These are phyloP conservation scores for Diplogelasinospora grovesii DNA, from an alignment of 495 filamentous ascomycete species.

Conservation along the genomic window DNA sequence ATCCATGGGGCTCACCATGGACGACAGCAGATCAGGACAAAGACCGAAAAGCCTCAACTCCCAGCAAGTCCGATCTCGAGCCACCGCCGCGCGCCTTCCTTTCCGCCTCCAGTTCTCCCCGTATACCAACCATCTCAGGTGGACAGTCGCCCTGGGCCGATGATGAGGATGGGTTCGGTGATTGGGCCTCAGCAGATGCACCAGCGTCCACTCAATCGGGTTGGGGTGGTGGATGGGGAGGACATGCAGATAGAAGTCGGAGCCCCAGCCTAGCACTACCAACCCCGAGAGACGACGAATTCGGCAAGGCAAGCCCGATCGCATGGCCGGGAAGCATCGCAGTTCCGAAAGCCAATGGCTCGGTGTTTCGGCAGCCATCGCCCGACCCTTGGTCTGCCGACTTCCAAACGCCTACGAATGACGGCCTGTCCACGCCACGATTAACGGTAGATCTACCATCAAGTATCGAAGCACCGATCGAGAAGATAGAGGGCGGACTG, in stretches of 20 bases:
- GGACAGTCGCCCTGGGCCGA: constrained; percentile 44
- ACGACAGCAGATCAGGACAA: constrained; percentile 29
- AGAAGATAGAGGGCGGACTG: neutral
- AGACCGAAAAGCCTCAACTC: constrained; percentile 24
- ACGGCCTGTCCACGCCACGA: constrained; percentile 15
- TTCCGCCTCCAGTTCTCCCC: constrained; percentile 26
- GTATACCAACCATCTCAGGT: constrained; percentile 20
- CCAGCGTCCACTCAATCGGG: constrained; percentile 18
- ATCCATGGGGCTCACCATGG: constrained; percentile 52
- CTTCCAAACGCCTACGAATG: constrained; percentile 10
- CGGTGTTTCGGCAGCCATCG: constrained; percentile 38
- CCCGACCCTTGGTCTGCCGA: constrained; percentile 46
- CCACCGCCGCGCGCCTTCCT: constrained; percentile 41
- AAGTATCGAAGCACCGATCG: neutral
- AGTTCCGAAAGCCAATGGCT: constrained; percentile 19
- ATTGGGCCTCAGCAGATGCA: constrained; percentile 30
- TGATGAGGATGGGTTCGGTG: constrained; percentile 34
- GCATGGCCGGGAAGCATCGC: constrained; percentile 37
- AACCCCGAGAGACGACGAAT: constrained; percentile 22
- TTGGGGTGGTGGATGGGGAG: constrained; percentile 31
- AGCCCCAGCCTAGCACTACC: constrained; percentile 27
- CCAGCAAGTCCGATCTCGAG: constrained; percentile 31
- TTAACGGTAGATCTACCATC: constrained; percentile 13
- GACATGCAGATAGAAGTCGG: no score
- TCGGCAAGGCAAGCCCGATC: constrained; percentile 28